Base-by-base conservation (phyloP, 306 rosid genomes). In the Notholithocarpus densiflorus region DNA sequence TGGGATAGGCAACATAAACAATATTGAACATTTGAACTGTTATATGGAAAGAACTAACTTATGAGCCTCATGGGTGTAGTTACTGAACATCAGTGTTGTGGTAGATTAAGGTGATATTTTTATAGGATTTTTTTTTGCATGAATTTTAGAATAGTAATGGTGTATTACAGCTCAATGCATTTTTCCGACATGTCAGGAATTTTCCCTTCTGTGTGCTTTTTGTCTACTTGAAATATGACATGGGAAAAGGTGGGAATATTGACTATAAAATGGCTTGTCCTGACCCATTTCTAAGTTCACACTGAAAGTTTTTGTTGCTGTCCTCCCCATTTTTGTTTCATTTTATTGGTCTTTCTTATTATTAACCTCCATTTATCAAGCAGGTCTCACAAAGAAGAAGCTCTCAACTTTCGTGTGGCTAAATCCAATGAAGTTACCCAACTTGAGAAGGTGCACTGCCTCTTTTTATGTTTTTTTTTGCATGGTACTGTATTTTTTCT, bases 331-430 rank as follows among this genome's bases (percentile, higher is more conserved):
- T 45, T 43, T 23, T 7, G 60, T 62, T 53, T 54, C 17, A 14
- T 56, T 45, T 21, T 17, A 34, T 13, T 65, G 24, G 54, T 2
- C 6, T 31, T 57, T 21, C 72, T 74, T 66, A 60, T 80, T 52
- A 8, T 40, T 65, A 53, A 68, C 71, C 10, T 78, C 69, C 45
- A 34, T 52, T 52, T 59, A 45, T 71, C 19, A 60, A 78, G 74
- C 88, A 94, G 97, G 87, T 74, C 48, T 85, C 97, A 94, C 80
- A 92, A 91, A 80, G 97, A 94, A 83, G 98, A 90, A 83, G 98
- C 94, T 78, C 91, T 94, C 73, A 71, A 78, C 73, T 94, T 88
- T 80, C 97, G 97, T 76, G 79, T 82, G 73, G 80, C 87, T 56
- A 94, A 92, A 87, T 68, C 91, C 72, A 80, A 79, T 43, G 98